Evolutionary conservation across 139 green algal species (phyloP), one percentile per base, ranked within the genome.

Genomic region (Micromonas pusilla): DNA sequence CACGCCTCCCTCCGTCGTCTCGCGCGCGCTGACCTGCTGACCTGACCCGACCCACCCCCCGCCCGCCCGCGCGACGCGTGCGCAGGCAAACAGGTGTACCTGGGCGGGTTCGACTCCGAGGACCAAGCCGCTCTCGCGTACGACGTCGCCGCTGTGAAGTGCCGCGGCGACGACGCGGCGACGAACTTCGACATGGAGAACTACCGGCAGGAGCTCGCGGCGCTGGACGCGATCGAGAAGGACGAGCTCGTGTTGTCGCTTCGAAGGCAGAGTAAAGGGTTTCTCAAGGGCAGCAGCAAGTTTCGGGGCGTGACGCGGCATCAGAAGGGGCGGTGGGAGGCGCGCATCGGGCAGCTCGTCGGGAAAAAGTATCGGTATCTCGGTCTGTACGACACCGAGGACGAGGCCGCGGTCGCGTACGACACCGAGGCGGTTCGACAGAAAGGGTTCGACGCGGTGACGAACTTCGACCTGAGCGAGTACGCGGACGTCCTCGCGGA

Each of bases 101-200:
- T 96, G 37, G 92, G 92, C 16, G 92, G 91, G 1, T 97, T 95
- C 82, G 86, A 91, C 68, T 85, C 78, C 34, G 92, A 96, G 78
- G 82, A 91, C 65, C 86, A 92, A 68, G 91, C 91, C 23, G 90
- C 91, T 0, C 76, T 94, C 60, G 89, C 88, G 21, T 94, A 95
- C 79, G 91, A 96, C 78, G 66, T 95, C 26, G 82, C 80, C 2
- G 90, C 90, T 19, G 79, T 92, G 70, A 92, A 92, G 70, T 92
- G 89, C 78, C 73, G 82, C 62, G 67, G 66, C 3, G 20, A 66
- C 9, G 71, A 86, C 3, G 90, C 90, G 1, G 66, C 81, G n/a
- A 93, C 88, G 20, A 94, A 94, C 84, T 92, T 89, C 52, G 76
- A 83, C 26, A 82, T 89, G 38, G 72, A 70, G 38, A 89, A 89